phyloP scores from a whole-genome alignment of 257 asterid species.

The Solanum lignicaule region DNA sequence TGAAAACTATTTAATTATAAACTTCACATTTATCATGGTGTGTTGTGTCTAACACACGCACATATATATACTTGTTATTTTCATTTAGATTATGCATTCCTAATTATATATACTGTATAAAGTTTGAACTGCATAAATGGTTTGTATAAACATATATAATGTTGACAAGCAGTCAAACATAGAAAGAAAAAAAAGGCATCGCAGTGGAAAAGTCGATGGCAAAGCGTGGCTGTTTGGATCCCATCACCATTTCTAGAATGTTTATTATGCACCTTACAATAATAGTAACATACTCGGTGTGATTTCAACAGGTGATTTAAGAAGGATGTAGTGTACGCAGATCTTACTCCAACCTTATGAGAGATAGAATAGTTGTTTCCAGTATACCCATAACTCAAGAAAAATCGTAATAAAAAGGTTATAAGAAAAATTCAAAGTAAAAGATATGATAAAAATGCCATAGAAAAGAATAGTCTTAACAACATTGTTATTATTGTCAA shows the following conservation, averaged over 20 bases:
- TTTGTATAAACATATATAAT: background rate
- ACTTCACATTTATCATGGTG: background rate
- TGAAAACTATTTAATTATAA: background rate
- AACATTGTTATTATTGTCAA: background rate
- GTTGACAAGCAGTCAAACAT: background rate
- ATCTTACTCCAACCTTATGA: background rate
- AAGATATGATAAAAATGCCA: background rate
- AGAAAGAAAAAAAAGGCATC: background rate
- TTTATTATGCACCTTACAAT: background rate
- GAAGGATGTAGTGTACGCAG: background rate
- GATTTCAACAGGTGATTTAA: background rate
- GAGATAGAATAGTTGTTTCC: background rate
- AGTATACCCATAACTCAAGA: rapidly evolving
- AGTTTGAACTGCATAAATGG: background rate
- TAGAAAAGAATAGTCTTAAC: background rate
- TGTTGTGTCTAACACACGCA: too few species aligned
- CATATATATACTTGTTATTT: background rate
- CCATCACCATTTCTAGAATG: background rate
- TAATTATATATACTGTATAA: background rate
- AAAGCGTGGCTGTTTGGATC: background rate
- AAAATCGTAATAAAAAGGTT: background rate
- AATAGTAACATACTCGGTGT: background rate
- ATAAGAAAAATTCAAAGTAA: background rate
- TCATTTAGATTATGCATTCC: background rate
- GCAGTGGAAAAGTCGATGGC: background rate